Evolutionary conservation across 768 basidiomycete genomes (phyloP).

Genomic region (Phanerodontia chrysosporium): DNA sequence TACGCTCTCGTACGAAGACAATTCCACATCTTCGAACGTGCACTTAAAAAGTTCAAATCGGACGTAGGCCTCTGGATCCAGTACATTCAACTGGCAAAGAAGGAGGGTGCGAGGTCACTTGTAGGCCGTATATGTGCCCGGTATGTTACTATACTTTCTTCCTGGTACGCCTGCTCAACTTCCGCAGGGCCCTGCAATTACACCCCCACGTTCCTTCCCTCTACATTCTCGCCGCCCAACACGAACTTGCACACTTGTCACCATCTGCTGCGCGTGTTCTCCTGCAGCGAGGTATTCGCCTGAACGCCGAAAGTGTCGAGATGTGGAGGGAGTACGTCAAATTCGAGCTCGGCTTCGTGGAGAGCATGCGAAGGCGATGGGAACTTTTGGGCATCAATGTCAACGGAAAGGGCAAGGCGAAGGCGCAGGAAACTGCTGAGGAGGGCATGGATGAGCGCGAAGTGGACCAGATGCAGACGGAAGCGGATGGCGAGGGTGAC

Average conservation of each 20-base stretch:
- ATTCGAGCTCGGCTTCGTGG: conserved; percentile 86
- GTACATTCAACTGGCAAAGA: conserved; percentile 81
- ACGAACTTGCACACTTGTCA: conserved; percentile 72
- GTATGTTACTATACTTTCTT: conserved; percentile 34
- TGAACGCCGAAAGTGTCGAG: conserved; percentile 66
- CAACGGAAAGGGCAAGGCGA: conserved; percentile 28
- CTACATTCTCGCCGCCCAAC: conserved; percentile 81
- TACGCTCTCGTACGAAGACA: conserved; percentile 82
- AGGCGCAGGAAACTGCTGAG: conserved; percentile 22
- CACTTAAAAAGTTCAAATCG: conserved; percentile 81
- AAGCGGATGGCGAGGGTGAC: conserved; percentile 35
- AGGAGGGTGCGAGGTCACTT: conserved; percentile 72
- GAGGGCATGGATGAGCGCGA: conserved; percentile 16
- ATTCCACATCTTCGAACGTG: conserved; percentile 88
- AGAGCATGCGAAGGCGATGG: conserved; percentile 77
- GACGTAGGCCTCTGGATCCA: conserved; percentile 88
- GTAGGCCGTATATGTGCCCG: conserved; percentile 81
- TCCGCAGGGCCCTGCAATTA: conserved; percentile 72
- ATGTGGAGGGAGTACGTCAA: conserved; percentile 90
- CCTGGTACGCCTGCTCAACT: neutral
- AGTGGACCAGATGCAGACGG: conserved; percentile 20
- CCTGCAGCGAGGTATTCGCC: conserved; percentile 79
- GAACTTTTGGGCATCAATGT: conserved; percentile 63
- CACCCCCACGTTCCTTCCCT: conserved; percentile 76
- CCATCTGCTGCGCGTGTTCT: conserved; percentile 79